These are phyloP conservation scores for Fusarium sp. DNA, from an alignment of 2,329 filamentous ascomycete genomes.

Conservation along the genomic window DNA sequence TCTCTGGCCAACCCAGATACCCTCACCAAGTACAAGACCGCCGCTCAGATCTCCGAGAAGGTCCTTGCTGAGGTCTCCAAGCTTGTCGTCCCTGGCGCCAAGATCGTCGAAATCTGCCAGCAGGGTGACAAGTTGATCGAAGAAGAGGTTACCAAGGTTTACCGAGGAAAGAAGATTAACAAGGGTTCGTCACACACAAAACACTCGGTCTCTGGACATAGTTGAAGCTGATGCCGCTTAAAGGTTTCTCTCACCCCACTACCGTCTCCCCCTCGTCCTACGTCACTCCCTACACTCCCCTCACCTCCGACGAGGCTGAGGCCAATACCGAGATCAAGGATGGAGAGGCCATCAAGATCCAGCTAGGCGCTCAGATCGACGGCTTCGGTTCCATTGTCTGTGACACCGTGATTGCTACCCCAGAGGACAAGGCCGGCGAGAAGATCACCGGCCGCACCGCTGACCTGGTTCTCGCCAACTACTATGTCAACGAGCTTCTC, in stretches of 20 bases:
- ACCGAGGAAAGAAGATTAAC: constrained; percentile 95
- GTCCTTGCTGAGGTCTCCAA: constrained; percentile 86
- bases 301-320: constrained; percentile 88
- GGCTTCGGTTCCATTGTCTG: constrained; percentile 97
- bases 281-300: constrained; percentile 95
- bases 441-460: constrained; percentile 81
- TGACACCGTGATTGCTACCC: constrained; percentile 83
- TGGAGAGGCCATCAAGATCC: constrained; percentile 93
- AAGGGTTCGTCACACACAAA: constrained; percentile 74
- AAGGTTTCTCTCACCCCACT: constrained; percentile 91
- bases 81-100: constrained; percentile 83
- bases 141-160: constrained; percentile 94
- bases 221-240: constrained; percentile 38
- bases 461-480: constrained; percentile 87
- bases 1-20: constrained; percentile 92
- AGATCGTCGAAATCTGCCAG: constrained; percentile 94
- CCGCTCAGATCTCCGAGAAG: constrained; percentile 94
- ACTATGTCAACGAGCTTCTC: constrained; percentile 96
- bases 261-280: constrained; percentile 94
- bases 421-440: constrained; percentile 70
- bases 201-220: background rate
- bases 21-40: constrained; percentile 99
- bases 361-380: constrained; percentile 98
- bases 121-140: constrained; percentile 95
- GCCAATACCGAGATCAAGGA: constrained; percentile 82